A percentile compares a stretch with the other conserved stretches of the same genome.
Evolutionary conservation across 2,329 filamentous ascomycete genomes (phyloP).

Genomic region (Exophiala calicioides): DNA sequence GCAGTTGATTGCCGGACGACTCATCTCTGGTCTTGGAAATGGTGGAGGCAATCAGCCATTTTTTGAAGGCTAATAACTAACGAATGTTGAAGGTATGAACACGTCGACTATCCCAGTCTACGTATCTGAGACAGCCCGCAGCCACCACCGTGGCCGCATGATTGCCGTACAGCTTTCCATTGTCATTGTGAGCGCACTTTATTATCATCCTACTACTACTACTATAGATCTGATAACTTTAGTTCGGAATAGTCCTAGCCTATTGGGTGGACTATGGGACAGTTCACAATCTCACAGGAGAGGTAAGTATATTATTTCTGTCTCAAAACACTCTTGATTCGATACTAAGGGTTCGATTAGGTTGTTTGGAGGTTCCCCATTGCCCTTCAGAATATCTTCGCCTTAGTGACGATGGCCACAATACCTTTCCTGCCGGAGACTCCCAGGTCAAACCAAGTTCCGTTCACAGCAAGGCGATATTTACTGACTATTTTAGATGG

Average conservation of each 20-base stretch:
- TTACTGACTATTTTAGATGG: no score
- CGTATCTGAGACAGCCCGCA: slow-evolving; percentile 15
- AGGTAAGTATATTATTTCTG: slow-evolving; percentile 5
- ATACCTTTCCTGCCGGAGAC: slow-evolving; percentile 45
- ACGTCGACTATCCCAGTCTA: slow-evolving; percentile 23
- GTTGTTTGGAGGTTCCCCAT: slow-evolving; percentile 22
- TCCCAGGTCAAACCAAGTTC: no score
- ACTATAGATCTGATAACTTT: no score
- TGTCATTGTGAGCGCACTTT: no score
- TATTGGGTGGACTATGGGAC: slow-evolving; percentile 16
- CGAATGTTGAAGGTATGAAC: slow-evolving; percentile 17
- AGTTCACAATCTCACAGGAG: neutral
- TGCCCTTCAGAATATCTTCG: slow-evolving; percentile 38
- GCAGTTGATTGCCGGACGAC: slow-evolving; percentile 23
- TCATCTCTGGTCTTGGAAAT: slow-evolving; percentile 13
- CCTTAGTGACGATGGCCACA: slow-evolving; percentile 44
- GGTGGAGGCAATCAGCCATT: slow-evolving; percentile 6
- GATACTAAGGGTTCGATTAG: slow-evolving; percentile 1
- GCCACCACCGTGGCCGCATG: slow-evolving; percentile 14
- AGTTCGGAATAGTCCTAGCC: slow-evolving; percentile 16
- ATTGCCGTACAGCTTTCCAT: slow-evolving; percentile 18
- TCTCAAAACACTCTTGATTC: neutral
- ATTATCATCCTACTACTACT: no score
- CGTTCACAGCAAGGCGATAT: no score
- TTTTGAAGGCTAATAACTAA: neutral